Base-by-base conservation (phyloP, 2,329 filamentous ascomycete genomes). In the Verticillium klebahnii region DNA sequence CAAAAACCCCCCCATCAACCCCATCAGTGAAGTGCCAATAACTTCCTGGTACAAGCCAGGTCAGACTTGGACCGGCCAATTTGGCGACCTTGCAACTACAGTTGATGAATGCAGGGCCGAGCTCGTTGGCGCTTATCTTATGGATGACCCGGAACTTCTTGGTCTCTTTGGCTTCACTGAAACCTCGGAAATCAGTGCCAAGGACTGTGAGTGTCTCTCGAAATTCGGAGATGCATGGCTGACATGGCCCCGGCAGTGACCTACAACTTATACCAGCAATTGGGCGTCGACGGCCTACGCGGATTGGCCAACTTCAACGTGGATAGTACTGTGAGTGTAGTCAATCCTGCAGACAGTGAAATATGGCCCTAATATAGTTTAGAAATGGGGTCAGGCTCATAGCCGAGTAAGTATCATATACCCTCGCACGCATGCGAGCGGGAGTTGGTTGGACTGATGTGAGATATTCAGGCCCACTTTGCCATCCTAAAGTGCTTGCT, bases 61-160 rank as follows among this genome's bases (percentile, higher is more conserved):
- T 1, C 82, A 89, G 72, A 89, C 85, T 0, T 89, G 85, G 85
- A 85, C 82, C 11, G 79, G 80, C 4, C 79, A 84, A 0, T 89
- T 89, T 65, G 85, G 80, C 2, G 75, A 85, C 29, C 73, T 89
- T 57, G 83, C 85, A 2, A 84, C 80, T 0, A 84, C 79, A 3
- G 84, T 89, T 50, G 87, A 90, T 61, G 87, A 90, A 64, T 80
- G 77, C 63, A 68, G 78, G 25, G 25, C 3, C 4, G 25, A 25
- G 25, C 25, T 25, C 25, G 25, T 25, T 25, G 25, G 25, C 25
- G 32, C 25, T 5, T 25, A 25, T 25, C 25, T 25, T 25, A 25
- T 25, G 25, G 25, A 25, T 25, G 25, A 25, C 25, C 25, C 25
- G 3, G 25, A 25, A 25, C 25, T 25, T 25, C 25, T 25, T 25